Evolutionary conservation across 2,329 filamentous ascomycete species (phyloP), one percentile per base, ranked within the genome.

Genomic region (Pseudogymnoascus sp.): DNA sequence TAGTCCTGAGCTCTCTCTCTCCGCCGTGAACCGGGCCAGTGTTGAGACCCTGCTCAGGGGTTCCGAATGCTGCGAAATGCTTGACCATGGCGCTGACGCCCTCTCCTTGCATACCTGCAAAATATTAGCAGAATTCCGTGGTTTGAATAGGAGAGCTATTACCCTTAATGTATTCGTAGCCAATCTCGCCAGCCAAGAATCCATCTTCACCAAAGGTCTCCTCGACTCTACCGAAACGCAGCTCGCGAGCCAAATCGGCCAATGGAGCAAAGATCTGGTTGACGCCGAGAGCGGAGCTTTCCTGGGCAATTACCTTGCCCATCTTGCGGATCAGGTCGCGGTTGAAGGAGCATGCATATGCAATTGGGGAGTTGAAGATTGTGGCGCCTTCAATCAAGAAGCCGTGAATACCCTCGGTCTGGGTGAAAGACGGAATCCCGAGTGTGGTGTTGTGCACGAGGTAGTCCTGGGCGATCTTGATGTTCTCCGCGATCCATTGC

Each of bases 301-400:
- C 89, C 59, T 83, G 79, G 5, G 81, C 88, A 67, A 90, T 90
- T 16, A 82, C 80, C 3, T 77, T 75, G 6, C 79, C 88, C 87
- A 91, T 90, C 67, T 88, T 81, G 67, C 85, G 75, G 3, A 90
- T 77, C 12, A 90, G 74, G 41, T 77, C 79, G 0, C 82, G 82
- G 70, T 91, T 89, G 77, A 86, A 91, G 0, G 88, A 88, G 70
- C 87, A 90, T 14, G 84, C 88, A 61, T 89, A 84, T 6, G 79
- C 88, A 68, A 91, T 90, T 0, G 89, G 89, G 1, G 86, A 89
- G 74, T 91, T 91, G 78, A 91, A 92, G 64, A 91, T 89, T 1
- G 89, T 91, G 2, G 87, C 88, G 72, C 91, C 91, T 8, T 83
- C 82, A 46, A 88, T 82, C 33, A 90, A 77, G 67, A 91, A 86